Evolutionary conservation across 805 yeast genomes (phyloP).

Genomic region (Lipomyces starkeyi): DNA sequence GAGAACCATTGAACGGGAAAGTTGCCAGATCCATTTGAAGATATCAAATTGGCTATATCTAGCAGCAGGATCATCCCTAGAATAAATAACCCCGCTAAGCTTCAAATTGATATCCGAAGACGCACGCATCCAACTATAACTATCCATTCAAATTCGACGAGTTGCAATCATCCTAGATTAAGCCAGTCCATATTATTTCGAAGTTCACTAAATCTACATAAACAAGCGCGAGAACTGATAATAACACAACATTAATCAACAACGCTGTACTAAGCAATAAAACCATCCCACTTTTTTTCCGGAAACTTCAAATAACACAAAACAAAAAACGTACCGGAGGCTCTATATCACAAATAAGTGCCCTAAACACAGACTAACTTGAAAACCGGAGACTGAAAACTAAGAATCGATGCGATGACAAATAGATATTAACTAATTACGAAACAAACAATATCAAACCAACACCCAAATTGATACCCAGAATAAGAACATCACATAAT

Average conservation of each 20-base stretch:
- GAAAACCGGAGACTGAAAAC: background rate
- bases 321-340: background rate
- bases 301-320: conserved; percentile 2
- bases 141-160: background rate
- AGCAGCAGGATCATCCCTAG: too few relatives aligned
- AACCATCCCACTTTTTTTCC: background rate
- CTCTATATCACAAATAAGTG: background rate
- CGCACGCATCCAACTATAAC: too few relatives aligned
- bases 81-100: too few relatives aligned
- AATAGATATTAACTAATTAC: background rate
- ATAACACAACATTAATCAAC: background rate
- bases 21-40: too few relatives aligned
- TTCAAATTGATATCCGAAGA: too few relatives aligned
- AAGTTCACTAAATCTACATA: background rate
- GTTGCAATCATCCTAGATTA: background rate
- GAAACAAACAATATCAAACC: background rate
- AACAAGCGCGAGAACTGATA: background rate
- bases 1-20: too few relatives aligned
- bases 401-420: background rate
- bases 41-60: too few relatives aligned
- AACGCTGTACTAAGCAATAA: background rate
- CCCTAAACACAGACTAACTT: background rate
- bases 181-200: background rate
- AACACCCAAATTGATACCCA: background rate
- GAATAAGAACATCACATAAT: conserved; percentile 69